These are phyloP conservation scores for Annulohypoxylon nitens DNA, from an alignment of 495 filamentous ascomycete species.

Conservation along the genomic window DNA sequence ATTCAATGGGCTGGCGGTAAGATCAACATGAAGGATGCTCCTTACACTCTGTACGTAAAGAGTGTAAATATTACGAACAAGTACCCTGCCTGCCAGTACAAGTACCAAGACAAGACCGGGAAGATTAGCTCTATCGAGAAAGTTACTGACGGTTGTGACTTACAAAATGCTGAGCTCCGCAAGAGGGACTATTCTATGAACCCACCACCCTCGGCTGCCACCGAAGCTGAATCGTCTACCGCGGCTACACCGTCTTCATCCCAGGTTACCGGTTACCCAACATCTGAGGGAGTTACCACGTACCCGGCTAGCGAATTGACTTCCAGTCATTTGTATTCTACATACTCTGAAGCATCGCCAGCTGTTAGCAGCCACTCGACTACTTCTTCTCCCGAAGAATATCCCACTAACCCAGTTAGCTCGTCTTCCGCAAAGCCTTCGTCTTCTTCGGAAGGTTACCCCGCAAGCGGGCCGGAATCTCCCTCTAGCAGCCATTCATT, in stretches of 20 bases:
- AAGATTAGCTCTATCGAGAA: slow-evolving; percentile 45
- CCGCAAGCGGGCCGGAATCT: not conserved
- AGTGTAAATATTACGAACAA: slow-evolving; percentile 66
- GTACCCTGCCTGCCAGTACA: slow-evolving; percentile 63
- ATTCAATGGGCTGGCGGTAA: slow-evolving; percentile 78
- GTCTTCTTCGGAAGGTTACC: slow-evolving; percentile 19
- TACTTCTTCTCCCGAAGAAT: slow-evolving; percentile 25
- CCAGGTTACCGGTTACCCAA: slow-evolving; percentile 9
- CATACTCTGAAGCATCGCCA: slow-evolving; percentile 21
- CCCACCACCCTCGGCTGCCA: slow-evolving; percentile 4
- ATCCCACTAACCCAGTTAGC: slow-evolving; percentile 28
- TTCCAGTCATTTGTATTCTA: not conserved
- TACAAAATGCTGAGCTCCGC: slow-evolving; percentile 21
- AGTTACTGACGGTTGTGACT: slow-evolving; percentile 40
- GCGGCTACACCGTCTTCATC: not conserved
- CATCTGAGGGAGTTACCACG: not conserved
- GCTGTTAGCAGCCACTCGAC: slow-evolving; percentile 17
- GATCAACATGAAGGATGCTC: slow-evolving; percentile 71
- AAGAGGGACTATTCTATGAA: slow-evolving; percentile 36
- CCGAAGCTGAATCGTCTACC: slow-evolving; percentile 19
- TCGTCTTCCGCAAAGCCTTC: slow-evolving; percentile 15
- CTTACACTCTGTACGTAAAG: slow-evolving; percentile 77
- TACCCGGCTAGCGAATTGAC: slow-evolving; percentile 20
- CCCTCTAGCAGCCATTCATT: slow-evolving; percentile 16
- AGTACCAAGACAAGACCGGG: slow-evolving; percentile 50